Base-by-base conservation (phyloP, 495 filamentous ascomycete species). In the Xylaria castorea region DNA sequence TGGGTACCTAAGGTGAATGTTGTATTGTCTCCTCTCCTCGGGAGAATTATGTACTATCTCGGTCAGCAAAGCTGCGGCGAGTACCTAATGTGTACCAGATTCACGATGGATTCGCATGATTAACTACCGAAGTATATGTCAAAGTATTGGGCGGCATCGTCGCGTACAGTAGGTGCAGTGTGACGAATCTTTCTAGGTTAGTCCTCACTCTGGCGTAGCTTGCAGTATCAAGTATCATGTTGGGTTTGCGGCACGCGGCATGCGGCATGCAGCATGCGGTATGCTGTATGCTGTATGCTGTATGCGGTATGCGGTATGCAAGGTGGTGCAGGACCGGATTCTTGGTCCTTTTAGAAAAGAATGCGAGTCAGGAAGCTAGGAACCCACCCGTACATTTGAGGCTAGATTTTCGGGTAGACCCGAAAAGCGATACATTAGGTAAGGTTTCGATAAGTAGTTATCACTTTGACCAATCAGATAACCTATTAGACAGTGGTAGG, bases 141-240 rank as follows among this genome's bases (percentile, higher is more conserved):
- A n/a, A n/a, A n/a, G n/a, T n/a, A 38, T 38, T 8, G 36, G 36
- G 8, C 44, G 16, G 44, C 44, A 20, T 0, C 44, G 44, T 16
- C 16, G 44, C 42, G 14, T 11, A 44, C 42, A 16, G 42, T 5
- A 44, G 4, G 42, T 14, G 42, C 2, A 44, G 42, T 44, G 42
- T 44, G 42, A 44, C 42, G 12, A 44, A 44, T 44, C 12, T 16
- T 44, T 14, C 12, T 30, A 25, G 8, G 22, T 16, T 30, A 3
- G 14, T 32, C 12, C 22, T 57, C 53, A 16, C 6, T 5, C 12
- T 14, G 18, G 46, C 46, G 50, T 5, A 4, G 57, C 57, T n/a
- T 50, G 48, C n/a, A 50, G 48, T n/a, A 50, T 16, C n/a, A n/a
- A 50, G 48, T n/a, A 50, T 38, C 34, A 61, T 61, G 57, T 32